Base-by-base conservation (phyloP, 768 basidiomycete genomes). In the Exidia glandulosa region DNA sequence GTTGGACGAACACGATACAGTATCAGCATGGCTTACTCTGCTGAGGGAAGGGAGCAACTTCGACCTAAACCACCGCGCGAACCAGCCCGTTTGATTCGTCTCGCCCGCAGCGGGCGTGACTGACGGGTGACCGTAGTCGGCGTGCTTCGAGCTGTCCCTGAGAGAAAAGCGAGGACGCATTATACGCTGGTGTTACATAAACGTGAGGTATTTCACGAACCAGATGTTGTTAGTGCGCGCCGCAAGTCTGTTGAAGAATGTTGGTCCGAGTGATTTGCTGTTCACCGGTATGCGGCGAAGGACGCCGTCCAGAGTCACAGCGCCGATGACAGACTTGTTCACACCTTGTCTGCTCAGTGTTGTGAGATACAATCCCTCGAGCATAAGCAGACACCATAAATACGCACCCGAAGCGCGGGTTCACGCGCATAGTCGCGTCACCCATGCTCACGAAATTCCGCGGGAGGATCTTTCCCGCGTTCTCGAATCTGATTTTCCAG, bases 401-500 rank as follows among this genome's bases (percentile, higher is more conserved):
- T 14, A 48, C 56, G 34, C 25, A 65, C 64, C 63, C 67, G 59
- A 58, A 62, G 14, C 63, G 48, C 7, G 69, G 69, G 45, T 68
- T 67, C 5, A 69, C 30, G 32, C 50, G 50, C 71, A 73, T 69
- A 10, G 71, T 66, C 34, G 71, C 68, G 56, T 75, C 74, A 25
- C 73, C 74, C 23, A 74, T 19, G 1, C 71, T 72, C 36, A 73
- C 61, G 50, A 66, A 75, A 58, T 74, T 75, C 5, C 61, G 58
- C 0, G 74, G 74, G 7, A 74, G 59, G 1, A 25, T 25, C 34
- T 68, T 63, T 13, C 34, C 52, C 3, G 62, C 68, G 29, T 47
- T 45, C 36, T 72, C 67, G 56, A 72, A 74, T 16, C 59, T 65
- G 32, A 72, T 19, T 27, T 31, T 72, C 6, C 62, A 61, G 6